Percentiles rank a stretch among this genome's conserved stretches.
Conservation (phyloP, 208 protist species). For the Trypanosomatidae sp. region DNA sequence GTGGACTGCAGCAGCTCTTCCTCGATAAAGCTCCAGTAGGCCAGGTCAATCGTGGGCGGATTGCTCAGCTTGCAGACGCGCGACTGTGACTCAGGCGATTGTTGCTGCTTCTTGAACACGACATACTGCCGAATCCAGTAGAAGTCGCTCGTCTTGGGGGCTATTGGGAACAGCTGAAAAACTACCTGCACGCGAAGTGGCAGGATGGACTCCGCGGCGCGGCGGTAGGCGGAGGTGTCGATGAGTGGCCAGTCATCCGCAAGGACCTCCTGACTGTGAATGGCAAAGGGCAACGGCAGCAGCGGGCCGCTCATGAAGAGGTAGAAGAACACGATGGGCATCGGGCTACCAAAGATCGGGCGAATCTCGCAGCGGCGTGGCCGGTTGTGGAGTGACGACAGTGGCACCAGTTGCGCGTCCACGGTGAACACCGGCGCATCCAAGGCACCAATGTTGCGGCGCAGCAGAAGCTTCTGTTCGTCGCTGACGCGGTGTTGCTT, state of each 20-base stretch:
- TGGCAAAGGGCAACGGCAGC: slow-evolving; percentile 61
- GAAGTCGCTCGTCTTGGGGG: slow-evolving; percentile 23
- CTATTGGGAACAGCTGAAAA: slow-evolving; percentile 61
- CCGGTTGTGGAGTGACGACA: slow-evolving; percentile 43
- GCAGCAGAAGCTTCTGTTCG: slow-evolving; percentile 32
- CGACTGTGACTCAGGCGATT: slow-evolving; percentile 22
- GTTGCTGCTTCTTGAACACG: slow-evolving; percentile 31
- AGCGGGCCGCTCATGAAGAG: slow-evolving; percentile 64
- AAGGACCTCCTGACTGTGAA: slow-evolving; percentile 55
- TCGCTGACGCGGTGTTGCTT: slow-evolving; percentile 21
- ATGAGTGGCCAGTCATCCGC: slow-evolving; percentile 87
- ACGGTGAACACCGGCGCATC: slow-evolving; percentile 55
- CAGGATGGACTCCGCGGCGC: slow-evolving; percentile 66
- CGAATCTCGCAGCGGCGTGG: slow-evolving; percentile 21
- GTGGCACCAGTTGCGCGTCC: slow-evolving; percentile 27
- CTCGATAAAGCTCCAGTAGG: slow-evolving; percentile 52
- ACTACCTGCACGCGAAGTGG: slow-evolving; percentile 76
- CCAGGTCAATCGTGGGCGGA: slow-evolving; percentile 61
- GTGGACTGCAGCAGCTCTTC: slow-evolving; percentile 16
- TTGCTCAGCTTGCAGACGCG: slow-evolving; percentile 42
- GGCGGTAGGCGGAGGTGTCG: slow-evolving; percentile 72
- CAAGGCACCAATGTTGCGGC: slow-evolving; percentile 50
- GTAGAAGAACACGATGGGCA: slow-evolving; percentile 68
- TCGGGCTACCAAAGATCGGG: slow-evolving; percentile 52
- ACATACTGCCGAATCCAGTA: slow-evolving; percentile 69